A percentile compares a stretch with the other conserved stretches of the same genome.
Evolutionary conservation across 2,329 filamentous ascomycete genomes (phyloP).

Genomic region (Fonsecaea nubica): DNA sequence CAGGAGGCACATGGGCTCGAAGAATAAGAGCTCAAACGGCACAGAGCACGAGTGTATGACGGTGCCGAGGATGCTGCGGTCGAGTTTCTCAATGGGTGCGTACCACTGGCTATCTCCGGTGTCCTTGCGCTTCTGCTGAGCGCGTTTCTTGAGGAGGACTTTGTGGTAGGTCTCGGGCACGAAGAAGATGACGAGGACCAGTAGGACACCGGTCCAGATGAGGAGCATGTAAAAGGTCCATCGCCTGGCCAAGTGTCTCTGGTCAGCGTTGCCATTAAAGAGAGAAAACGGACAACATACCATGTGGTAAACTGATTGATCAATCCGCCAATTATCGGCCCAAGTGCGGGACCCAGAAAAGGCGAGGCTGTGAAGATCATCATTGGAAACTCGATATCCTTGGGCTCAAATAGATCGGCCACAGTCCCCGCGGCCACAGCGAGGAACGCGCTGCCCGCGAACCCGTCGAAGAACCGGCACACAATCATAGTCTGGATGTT

Average conservation of each 20-base stretch:
- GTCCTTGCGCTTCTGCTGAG: conserved; percentile 75
- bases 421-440: conserved; percentile 75
- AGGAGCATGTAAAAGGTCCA: conserved; percentile 86
- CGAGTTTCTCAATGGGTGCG: conserved; percentile 75
- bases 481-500: conserved; percentile 83
- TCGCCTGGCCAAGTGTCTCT: conserved; percentile 53
- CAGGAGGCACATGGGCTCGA: conserved; percentile 84
- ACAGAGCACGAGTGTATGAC: conserved; percentile 62
- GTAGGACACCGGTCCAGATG: conserved; percentile 76
- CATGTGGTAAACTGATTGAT: conserved; percentile 72
- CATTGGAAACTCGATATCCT: conserved; percentile 76
- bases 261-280: conserved; percentile 1
- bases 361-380: conserved; percentile 71
- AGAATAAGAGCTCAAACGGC: conserved; percentile 77
- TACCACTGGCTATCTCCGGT: conserved; percentile 74
- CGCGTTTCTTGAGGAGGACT: conserved; percentile 73
- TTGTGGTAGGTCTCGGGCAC: conserved; percentile 88
- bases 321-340: conserved; percentile 48
- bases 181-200: conserved; percentile 69
- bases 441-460: conserved; percentile 64
- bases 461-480: conserved; percentile 71
- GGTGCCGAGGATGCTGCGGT: conserved; percentile 70
- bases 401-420: conserved; percentile 70
- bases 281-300: conserved; percentile 16
- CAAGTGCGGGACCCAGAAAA: conserved; percentile 61